These are phyloP conservation scores for Penicillium griseofulvum DNA, from an alignment of 2,329 filamentous ascomycete species.

Conservation along the genomic window DNA sequence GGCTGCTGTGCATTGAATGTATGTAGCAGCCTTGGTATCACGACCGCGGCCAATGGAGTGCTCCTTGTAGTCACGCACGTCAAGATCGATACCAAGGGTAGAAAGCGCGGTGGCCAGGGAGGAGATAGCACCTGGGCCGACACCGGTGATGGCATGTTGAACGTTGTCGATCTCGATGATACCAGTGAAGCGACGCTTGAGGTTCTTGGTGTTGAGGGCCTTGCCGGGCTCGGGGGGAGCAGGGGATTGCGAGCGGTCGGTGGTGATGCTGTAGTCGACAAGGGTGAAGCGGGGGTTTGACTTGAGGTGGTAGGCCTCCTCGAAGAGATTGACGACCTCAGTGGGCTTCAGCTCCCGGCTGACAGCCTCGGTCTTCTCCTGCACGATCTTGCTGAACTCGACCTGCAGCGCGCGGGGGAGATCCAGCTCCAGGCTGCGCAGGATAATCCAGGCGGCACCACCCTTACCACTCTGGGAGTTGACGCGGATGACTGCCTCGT, in stretches of 20 bases:
- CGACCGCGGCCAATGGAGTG: slow-evolving; percentile 81
- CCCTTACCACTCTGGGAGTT: slow-evolving; percentile 97
- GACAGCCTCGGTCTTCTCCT: slow-evolving; percentile 73
- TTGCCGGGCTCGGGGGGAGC: slow-evolving; percentile 65
- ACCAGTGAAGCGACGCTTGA: slow-evolving; percentile 79
- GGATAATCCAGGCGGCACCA: slow-evolving; percentile 90
- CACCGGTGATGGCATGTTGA: slow-evolving; percentile 74
- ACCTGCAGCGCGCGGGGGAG: slow-evolving; percentile 89
- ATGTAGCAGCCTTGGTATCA: slow-evolving; percentile 89
- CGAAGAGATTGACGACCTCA: slow-evolving; percentile 87
- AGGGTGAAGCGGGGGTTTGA: slow-evolving; percentile 81
- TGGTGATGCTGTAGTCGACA: slow-evolving; percentile 86
- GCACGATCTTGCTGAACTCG: slow-evolving; percentile 84
- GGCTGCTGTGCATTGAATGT: slow-evolving; percentile 79
- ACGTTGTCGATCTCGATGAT: slow-evolving; percentile 77
- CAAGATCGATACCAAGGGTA: slow-evolving; percentile 76
- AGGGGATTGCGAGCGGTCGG: slow-evolving; percentile 76
- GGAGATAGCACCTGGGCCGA: slow-evolving; percentile 87
- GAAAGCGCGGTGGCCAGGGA: slow-evolving; percentile 79
- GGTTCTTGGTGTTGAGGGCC: slow-evolving; percentile 72
- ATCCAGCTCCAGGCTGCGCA: slow-evolving; percentile 83
- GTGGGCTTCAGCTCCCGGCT: slow-evolving; percentile 78
- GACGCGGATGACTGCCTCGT: slow-evolving; percentile 96
- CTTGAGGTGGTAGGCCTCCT: slow-evolving; percentile 80
- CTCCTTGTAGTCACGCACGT: slow-evolving; percentile 94